Base-by-base conservation (phyloP, 345 rosid genomes). In the Euphorbia lathyris region DNA sequence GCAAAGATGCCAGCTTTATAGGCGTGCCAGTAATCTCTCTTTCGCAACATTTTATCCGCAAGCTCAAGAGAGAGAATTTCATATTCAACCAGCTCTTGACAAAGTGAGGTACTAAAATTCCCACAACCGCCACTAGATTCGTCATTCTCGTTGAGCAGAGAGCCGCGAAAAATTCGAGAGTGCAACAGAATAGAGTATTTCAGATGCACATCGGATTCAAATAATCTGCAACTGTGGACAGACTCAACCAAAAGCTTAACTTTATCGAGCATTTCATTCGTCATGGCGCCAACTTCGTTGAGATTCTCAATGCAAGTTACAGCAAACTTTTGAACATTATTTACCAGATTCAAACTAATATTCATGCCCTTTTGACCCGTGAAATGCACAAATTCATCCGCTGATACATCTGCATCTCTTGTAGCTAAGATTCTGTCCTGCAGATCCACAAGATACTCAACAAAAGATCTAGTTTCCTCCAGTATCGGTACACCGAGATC, bases 1-100 rank as follows among this genome's bases (percentile, higher is more conserved):
- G 96, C 96, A 73, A 77, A 72, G 68, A 61, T 81, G 67, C 90
- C 97, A 67, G 82, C 83, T 76, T 74, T 85, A 51, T 91, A 95
- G 58, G 87, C 89, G 81, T 71, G 82, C 97, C 99, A 95, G 76
- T 81, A 74, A 76, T 90, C 78, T 77, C 73, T 60, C 69, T 73
- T 78, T 6, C 26, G 47, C 76, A 90, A 74, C 80, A 87, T 84
- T 76, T 84, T 83, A 67, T 78, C 66, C 38, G 86, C 88, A 80
- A 78, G 82, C 66, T 76, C 83, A 65, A 88, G 84, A 73, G 82
- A 77, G 59, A 69, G 34, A 42, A 77, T 68, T 76, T 85, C 93
- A 62, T 75, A 72, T 69, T 81, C 76, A 70, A 55, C 38, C 51
- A 75, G 78, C 72, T 57, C 71, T 56, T 66, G 48, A 65, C 48